Evolutionary conservation across 768 basidiomycete genomes (phyloP), one percentile per base, ranked within the genome.

Genomic region (Pulveroboletus ravenelii): DNA sequence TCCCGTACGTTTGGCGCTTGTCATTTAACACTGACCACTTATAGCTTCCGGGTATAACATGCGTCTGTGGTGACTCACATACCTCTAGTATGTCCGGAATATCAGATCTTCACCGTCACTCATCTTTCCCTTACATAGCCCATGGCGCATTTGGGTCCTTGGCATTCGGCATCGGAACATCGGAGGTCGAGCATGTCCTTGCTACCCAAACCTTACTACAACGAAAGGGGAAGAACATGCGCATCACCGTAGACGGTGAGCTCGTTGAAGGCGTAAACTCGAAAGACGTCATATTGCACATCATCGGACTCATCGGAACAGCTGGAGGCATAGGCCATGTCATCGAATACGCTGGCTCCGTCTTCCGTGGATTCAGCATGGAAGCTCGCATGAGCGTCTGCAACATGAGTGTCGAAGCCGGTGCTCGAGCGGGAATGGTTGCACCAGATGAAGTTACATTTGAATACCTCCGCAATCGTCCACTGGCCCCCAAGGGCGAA

Each of bases 361-460:
- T 90, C 47, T 88, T 92, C 71, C 84, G 88, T 51, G 77, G 74
- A 17, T 83, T 92, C 62, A 85, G 84, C 62, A 91, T 93, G 88
- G 92, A 94, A 67, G 89, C 87, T 35, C 82, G 91, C 44, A 91
- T 88, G 87, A 88, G 85, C 61, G 84, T 84, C 54, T 93, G 91
- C 72, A 94, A 94, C 72, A 93, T 94, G 92, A 93, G 90, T 52
- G 93, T 94, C 62, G 92, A 94, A 68, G 92, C 85, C 49, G 92
- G 92, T 61, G 92, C 92, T 58, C 81, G 92, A 61, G 92, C 92
- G 10, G 91, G 91, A 45, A 92, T 94, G 90, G 79, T 94, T 50
- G 91, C 89, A 15, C 91, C 92, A 1, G 92, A 94, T 64, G 85
- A 93, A 25, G 73, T 84, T 52, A 94, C 92, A 10, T 92, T 93